Conservation (phyloP, 78 protist genomes). For the Isochrysis galbana region DNA sequence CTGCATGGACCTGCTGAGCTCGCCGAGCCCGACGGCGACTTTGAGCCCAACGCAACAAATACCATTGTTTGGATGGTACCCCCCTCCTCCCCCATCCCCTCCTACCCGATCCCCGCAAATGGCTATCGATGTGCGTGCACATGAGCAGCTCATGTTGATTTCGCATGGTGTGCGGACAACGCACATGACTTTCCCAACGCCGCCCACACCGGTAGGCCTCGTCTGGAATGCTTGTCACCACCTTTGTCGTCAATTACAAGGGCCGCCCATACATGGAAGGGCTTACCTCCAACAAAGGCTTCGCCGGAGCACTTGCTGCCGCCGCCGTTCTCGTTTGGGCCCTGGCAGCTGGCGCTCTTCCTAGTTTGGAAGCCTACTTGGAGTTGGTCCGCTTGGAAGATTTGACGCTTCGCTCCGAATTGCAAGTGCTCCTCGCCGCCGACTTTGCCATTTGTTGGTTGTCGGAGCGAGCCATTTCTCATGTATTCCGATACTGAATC, state of each 20-base stretch:
- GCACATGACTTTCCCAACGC: neutral
- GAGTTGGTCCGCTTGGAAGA: neutral
- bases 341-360: neutral
- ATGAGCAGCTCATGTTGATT: too few species aligned
- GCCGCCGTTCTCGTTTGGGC: neutral
- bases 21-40: slow-evolving; percentile 69
- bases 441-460: neutral
- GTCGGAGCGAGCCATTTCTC: neutral
- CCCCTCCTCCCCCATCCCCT: neutral
- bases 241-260: slow-evolving; percentile 88
- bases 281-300: neutral
- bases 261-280: slow-evolving; percentile 43
- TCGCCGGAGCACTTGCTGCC: neutral
- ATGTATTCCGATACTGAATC: neutral
- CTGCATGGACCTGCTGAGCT: neutral
- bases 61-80: slow-evolving; percentile 71
- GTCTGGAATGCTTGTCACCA: slow-evolving; percentile 67
- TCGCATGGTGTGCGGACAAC: neutral
- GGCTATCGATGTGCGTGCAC: too few species aligned
- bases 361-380: neutral
- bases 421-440: neutral
- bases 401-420: neutral
- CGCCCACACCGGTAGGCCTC: too few species aligned
- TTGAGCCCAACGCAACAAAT: slow-evolving; percentile 81
- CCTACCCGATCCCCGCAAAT: neutral